Evolutionary conservation across 1,284 basidiomycete genomes (phyloP), one percentile per base, ranked within the genome.

Genomic region (Puccinia sorghi): DNA sequence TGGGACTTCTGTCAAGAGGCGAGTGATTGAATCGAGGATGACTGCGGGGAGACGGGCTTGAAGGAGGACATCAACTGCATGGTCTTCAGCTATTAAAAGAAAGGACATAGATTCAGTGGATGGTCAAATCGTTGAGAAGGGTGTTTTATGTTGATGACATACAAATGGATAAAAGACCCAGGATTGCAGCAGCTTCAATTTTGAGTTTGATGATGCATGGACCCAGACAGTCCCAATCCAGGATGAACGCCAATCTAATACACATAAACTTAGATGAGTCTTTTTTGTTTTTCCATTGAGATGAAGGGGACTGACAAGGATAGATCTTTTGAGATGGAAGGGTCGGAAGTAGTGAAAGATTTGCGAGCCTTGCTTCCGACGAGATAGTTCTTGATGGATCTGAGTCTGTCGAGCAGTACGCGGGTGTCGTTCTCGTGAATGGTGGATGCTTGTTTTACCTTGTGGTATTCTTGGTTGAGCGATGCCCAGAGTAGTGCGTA

Each of bases 131-230:
- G 32, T 32, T 32, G 32, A 32, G 43, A 22, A 20, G 43, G 43
- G 54, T 46, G 43, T 46, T 46, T n/a, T 41, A 64, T 32, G 32
- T 32, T 32, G 32, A 32, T 32, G 32, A 32, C 74, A 46, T 56
- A 70, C 75, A 66, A 20, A 77, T 59, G 15, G 63, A 70, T 48
- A 77, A 52, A 20, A 77, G 66, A 25, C 75, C 75, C 13, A 77
- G 48, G 54, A 77, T 50, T 32, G 75, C 75, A 59, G 75, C 64
- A n/a, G 75, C 75, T 46, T 77, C 75, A 52, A 77, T 70, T 20
- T 77, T 77, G 15, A 59, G 32, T 27, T 77, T 46, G 52, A 77
- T 56, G 32, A 70, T 59, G 20, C 13, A 50, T 11, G 43, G 22
- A 66, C 70, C 64, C n/a, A 69, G 41, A 39, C 43, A 41, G 17